Percentiles rank a stretch among this genome's conserved stretches.
These are phyloP conservation scores for Geotrichum phurueaensis DNA, from an alignment of 1,139 yeast genomes.

Conservation along the genomic window DNA sequence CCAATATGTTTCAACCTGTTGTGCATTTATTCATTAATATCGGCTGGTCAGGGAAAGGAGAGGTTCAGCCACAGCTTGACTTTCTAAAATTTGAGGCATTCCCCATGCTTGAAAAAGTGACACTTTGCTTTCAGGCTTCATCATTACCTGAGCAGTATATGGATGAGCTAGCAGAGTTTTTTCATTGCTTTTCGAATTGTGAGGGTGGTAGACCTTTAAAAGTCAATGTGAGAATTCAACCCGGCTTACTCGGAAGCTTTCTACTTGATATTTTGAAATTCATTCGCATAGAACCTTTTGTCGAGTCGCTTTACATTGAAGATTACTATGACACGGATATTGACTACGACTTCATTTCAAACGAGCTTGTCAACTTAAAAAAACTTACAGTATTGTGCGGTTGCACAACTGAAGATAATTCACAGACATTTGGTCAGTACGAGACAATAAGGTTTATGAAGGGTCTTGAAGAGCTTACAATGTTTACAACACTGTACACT, in stretches of 20 bases:
- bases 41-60: neutral
- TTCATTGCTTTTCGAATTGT: neutral
- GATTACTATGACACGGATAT: neutral
- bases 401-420: neutral
- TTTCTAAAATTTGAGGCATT: neutral
- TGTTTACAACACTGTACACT: neutral
- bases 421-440: neutral
- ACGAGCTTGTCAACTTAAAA: neutral
- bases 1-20: neutral
- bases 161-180: neutral
- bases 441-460: neutral
- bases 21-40: neutral
- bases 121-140: neutral
- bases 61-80: neutral
- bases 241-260: neutral
- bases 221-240: neutral
- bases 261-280: neutral
- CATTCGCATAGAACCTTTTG: neutral
- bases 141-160: neutral
- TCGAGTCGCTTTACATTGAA: neutral
- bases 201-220: neutral
- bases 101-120: neutral
- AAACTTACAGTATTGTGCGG: neutral
- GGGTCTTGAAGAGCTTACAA: neutral
- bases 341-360: neutral